A percentile compares a stretch with the other conserved stretches of the same genome.
Conservation (phyloP, 306 rosid genomes). For the Quillaja saponaria region DNA sequence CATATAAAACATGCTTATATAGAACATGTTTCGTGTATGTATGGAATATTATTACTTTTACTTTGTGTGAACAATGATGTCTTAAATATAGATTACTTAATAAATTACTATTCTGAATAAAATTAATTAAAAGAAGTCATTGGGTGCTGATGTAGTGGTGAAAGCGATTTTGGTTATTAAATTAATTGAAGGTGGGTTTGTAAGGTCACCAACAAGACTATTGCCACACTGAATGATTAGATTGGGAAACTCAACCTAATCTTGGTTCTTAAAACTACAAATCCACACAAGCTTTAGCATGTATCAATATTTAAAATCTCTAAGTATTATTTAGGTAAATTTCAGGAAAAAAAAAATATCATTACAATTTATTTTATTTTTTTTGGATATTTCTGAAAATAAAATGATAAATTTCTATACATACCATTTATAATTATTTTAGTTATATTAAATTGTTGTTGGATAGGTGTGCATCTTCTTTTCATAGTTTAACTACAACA, state of each 20-base stretch:
- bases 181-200: slow-evolving; percentile 26
- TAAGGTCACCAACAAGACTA: slow-evolving; percentile 23
- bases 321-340: slow-evolving; percentile 18
- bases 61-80: no score
- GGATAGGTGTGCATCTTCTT: slow-evolving; percentile 19
- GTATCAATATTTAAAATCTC: slow-evolving; percentile 2
- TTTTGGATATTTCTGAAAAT: slow-evolving; percentile 23
- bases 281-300: slow-evolving; percentile 15
- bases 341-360: slow-evolving; percentile 15
- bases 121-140: background rate
- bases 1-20: background rate
- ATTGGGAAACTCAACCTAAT: slow-evolving; percentile 42
- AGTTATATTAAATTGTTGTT: background rate
- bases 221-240: slow-evolving; percentile 37
- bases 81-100: background rate
- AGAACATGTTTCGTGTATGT: background rate
- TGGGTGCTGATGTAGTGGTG: background rate
- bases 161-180: slow-evolving; percentile 1
- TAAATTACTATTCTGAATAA: background rate
- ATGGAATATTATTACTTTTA: no score
- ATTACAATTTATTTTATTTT: background rate
- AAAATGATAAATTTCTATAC: slow-evolving; percentile 18
- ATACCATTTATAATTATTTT: background rate
- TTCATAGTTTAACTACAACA: slow-evolving; percentile 29
- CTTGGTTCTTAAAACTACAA: slow-evolving; percentile 10